Evolutionary conservation across 257 asterid genomes (phyloP).

Genomic region (Lycium barbarum): DNA sequence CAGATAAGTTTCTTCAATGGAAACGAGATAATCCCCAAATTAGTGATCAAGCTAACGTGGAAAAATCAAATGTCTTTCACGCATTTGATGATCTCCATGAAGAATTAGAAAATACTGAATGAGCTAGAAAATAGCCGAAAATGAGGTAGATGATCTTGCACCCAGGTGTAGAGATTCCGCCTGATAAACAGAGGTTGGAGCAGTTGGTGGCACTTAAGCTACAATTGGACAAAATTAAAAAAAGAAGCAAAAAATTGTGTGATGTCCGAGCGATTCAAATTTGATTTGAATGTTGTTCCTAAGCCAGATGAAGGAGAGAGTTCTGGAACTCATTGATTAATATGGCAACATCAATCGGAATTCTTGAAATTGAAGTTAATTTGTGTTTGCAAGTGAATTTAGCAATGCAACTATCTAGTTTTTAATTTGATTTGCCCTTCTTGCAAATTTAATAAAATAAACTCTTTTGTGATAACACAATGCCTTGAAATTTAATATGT

Average conservation of each 20-base stretch:
- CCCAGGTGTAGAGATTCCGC: background rate
- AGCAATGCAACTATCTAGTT: background rate
- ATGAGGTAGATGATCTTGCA: background rate
- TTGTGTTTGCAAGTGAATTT: background rate
- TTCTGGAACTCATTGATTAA: background rate
- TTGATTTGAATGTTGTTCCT: background rate
- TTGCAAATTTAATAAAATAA: background rate
- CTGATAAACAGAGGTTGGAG: background rate
- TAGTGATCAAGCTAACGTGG: background rate
- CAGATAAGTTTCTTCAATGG: background rate
- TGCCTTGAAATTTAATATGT: background rate
- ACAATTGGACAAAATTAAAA: background rate
- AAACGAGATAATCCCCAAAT: background rate
- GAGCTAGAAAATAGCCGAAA: background rate
- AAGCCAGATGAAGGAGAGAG: background rate
- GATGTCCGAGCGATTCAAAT: background rate
- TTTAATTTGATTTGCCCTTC: background rate
- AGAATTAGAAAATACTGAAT: background rate
- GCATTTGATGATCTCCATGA: background rate
- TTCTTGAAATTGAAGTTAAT: background rate
- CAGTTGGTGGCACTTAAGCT: background rate
- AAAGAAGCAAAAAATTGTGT: background rate
- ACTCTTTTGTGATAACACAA: background rate
- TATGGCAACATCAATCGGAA: background rate
- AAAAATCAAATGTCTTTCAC: background rate